These are phyloP conservation scores for Lepiota brunneoincarnata DNA, from an alignment of 768 basidiomycete species.

Conservation along the genomic window DNA sequence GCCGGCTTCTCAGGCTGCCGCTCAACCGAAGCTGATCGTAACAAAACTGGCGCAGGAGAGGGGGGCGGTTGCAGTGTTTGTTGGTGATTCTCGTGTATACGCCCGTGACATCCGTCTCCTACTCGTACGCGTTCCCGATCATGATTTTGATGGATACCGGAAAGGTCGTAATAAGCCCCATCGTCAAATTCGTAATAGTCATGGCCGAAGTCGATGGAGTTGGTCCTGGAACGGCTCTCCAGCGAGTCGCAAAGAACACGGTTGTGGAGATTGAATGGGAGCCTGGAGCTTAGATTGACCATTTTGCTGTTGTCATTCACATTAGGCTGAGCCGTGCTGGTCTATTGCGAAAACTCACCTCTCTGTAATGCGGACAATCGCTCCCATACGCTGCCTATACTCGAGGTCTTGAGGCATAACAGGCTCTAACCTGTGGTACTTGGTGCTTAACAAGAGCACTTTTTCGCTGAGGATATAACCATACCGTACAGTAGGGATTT, in stretches of 20 bases:
- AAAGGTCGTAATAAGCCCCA: neutral
- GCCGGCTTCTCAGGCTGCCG: slow-evolving; percentile 21
- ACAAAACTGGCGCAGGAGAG: slow-evolving; percentile 12
- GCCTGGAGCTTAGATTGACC: slow-evolving; percentile 62
- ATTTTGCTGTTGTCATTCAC: slow-evolving; percentile 47
- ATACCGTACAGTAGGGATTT: slow-evolving; percentile 8
- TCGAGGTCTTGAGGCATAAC: neutral
- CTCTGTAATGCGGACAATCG: slow-evolving; percentile 59
- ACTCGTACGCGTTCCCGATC: neutral
- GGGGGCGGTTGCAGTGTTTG: slow-evolving; percentile 1
- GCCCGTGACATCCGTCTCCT: neutral
- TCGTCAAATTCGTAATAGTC: slow-evolving; percentile 13
- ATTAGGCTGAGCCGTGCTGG: slow-evolving; percentile 3
- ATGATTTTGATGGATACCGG: slow-evolving; percentile 4
- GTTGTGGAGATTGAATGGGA: slow-evolving; percentile 61
- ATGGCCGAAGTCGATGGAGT: slow-evolving; percentile 16
- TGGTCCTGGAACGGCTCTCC: slow-evolving; percentile 24
- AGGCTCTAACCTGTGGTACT: slow-evolving; percentile 2
- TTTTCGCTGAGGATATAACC: neutral
- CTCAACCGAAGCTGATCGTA: neutral
- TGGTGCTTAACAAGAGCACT: neutral
- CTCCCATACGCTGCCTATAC: slow-evolving; percentile 7
- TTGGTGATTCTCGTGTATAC: neutral
- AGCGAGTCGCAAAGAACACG: slow-evolving; percentile 21
- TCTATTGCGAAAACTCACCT: slow-evolving; percentile 38